Evolutionary conservation across 2,329 filamentous ascomycete genomes (phyloP).

Genomic region (Scopulariopsis brevicaulis): DNA sequence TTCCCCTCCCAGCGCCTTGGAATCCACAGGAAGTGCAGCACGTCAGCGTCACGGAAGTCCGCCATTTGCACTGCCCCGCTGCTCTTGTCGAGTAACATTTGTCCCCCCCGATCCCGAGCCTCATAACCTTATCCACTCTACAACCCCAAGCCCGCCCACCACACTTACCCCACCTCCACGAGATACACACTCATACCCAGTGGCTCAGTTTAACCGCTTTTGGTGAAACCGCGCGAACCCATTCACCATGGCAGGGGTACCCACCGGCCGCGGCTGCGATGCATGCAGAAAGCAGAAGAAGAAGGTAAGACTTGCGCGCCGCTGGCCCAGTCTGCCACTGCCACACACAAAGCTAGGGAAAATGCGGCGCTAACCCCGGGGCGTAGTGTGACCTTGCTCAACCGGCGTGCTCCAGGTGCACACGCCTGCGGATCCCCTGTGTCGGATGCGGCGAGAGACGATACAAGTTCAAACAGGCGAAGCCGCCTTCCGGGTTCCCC

Average conservation of each 20-base stretch:
- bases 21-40: neutral
- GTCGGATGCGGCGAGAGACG: conserved; percentile 32
- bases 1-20: neutral
- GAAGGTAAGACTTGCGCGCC: conserved; percentile 22
- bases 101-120: neutral
- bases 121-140: neutral
- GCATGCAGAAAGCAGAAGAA: conserved; percentile 40
- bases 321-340: conserved; percentile 2
- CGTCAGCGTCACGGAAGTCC: neutral
- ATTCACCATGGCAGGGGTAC: conserved; percentile 35
- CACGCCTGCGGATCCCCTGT: conserved; percentile 29
- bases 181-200: neutral
- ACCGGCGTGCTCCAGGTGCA: conserved; percentile 31
- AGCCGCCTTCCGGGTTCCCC: neutral
- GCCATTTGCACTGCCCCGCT: neutral
- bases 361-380: neutral
- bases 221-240: neutral
- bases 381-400: conserved; percentile 31
- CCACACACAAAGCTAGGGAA: neutral
- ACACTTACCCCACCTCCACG: neutral
- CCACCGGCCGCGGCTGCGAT: conserved; percentile 36
- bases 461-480: conserved; percentile 34
- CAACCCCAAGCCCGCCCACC: neutral
- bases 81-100: neutral
- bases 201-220: neutral